phyloP scores from a whole-genome alignment of 768 basidiomycete species.

The Pulveroboletus ravenelii region DNA sequence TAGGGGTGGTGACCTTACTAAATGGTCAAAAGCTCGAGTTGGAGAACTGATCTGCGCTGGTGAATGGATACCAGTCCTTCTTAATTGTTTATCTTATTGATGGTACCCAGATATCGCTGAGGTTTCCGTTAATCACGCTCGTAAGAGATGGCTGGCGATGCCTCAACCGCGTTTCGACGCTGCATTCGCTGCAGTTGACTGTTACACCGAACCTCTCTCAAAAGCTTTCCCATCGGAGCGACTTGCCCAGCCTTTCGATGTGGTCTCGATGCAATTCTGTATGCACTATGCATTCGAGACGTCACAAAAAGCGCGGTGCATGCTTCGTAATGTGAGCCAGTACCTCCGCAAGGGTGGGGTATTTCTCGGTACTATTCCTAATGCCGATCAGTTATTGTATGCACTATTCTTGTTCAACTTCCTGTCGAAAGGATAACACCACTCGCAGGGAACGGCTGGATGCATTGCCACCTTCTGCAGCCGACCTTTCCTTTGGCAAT shows the following conservation, averaged over 20 bases:
- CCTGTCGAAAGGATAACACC: constrained; percentile 12
- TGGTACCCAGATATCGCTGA: constrained; percentile 74
- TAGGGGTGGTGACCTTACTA: constrained; percentile 96
- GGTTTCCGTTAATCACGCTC: constrained; percentile 87
- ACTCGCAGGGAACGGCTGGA: constrained; percentile 63
- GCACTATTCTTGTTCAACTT: constrained; percentile 30
- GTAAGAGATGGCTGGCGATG: constrained; percentile 55
- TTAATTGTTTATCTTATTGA: not conserved
- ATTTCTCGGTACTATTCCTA: constrained; percentile 98
- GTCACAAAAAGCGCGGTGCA: constrained; percentile 78
- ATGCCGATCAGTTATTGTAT: constrained; percentile 78
- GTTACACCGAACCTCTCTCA: constrained; percentile 71
- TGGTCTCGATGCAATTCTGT: constrained; percentile 98
- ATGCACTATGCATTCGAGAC: constrained; percentile 99
- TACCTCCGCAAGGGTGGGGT: constrained; percentile 80
- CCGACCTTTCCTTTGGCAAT: constrained; percentile 84
- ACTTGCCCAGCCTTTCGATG: constrained; percentile 75
- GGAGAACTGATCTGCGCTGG: constrained; percentile 79
- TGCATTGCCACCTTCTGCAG: constrained; percentile 55
- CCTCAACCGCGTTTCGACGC: constrained; percentile 64
- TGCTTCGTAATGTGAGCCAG: constrained; percentile 85
- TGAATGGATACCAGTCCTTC: constrained; percentile 32
- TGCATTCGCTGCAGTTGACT: constrained; percentile 81
- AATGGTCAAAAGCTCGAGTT: constrained; percentile 88
- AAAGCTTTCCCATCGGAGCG: constrained; percentile 60